Evolutionary conservation across 768 basidiomycete species (phyloP), one percentile per base, ranked within the genome.

Genomic region (Coprinopsis cinerea): DNA sequence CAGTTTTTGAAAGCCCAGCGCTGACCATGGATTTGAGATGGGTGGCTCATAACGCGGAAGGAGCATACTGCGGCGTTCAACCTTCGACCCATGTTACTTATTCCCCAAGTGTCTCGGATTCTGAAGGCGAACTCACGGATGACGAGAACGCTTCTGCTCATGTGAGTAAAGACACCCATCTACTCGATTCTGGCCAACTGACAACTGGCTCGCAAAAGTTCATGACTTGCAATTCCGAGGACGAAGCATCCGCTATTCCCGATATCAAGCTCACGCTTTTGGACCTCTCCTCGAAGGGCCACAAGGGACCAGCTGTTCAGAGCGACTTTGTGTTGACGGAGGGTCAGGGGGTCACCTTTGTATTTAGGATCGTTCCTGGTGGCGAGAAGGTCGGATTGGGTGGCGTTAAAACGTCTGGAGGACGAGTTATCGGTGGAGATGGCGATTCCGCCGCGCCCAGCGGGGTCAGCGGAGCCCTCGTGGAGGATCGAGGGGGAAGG

Each of bases 331-430:
- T 70, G 22, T 70, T 97, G 18, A 62, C 67, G 18, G 95, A 97
- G 64, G 94, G 95, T 0, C 92, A 99, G 64, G 76, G 76, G 15
- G 83, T 97, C n/a, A 89, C 88, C 2, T 96, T 97, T 58, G 75
- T 96, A 14, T 67, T 97, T 57, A 73, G 93, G 35, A 83, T 80
- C 37, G 81, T 81, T 7, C 83, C 85, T 2, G 51, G 47, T 13
- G 42, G 42, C 10, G 42, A 43, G 18, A 22, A 43, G 11, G 20
- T 25, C 23, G 42, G 42, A 39, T 7, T 15, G 30, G 30, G 9
- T 32, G 30, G 30, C 15, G 30, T 32, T 7, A 32, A 32, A 15
- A 32, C 30, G n/a, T n/a, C n/a, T n/a, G n/a, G n/a, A n/a, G n/a
- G n/a, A n/a, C n/a, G n/a, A n/a, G n/a, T n/a, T n/a, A n/a, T n/a